Evolutionary conservation across 75 land plant genomes (phyloP).

Genomic region (Azolla pinnata): DNA sequence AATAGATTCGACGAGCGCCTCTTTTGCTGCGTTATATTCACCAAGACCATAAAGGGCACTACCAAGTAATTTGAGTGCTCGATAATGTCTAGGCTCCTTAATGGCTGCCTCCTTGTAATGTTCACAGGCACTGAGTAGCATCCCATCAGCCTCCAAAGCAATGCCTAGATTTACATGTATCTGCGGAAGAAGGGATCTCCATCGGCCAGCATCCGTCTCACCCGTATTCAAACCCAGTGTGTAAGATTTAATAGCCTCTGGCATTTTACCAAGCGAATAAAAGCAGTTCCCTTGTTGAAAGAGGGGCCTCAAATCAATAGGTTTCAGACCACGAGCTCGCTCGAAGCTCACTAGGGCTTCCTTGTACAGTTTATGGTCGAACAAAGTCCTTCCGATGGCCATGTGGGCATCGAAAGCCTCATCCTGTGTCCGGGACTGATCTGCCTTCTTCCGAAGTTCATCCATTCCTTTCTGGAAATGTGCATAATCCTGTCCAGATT

Average conservation of each 20-base stretch:
- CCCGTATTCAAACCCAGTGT: conserved; percentile 69
- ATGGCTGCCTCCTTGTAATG: conserved; percentile 98
- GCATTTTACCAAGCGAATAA: conserved; percentile 57
- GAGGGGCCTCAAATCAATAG: conserved; percentile 70
- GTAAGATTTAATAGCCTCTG: conserved; percentile 66
- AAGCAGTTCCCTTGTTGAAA: conserved; percentile 70
- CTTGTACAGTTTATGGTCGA: conserved; percentile 68
- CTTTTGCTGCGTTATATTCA: conserved; percentile 93
- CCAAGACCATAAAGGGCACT: conserved; percentile 93
- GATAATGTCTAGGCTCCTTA: conserved; percentile 72
- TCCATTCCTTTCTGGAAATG: conserved; percentile 54
- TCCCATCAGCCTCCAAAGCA: conserved; percentile 72
- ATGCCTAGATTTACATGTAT: conserved; percentile 94
- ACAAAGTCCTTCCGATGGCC: conserved; percentile 78
- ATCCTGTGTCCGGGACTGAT: conserved; percentile 52
- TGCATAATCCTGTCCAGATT: conserved; percentile 32
- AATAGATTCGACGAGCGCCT: conserved; percentile 82
- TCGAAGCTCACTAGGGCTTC: conserved; percentile 70
- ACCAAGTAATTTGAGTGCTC: conserved; percentile 90
- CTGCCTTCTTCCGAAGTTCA: conserved; percentile 55
- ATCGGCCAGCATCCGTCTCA: conserved; percentile 53
- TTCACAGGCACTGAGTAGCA: conserved; percentile 89
- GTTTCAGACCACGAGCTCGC: conserved; percentile 69
- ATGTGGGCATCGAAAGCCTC: conserved; percentile 96
- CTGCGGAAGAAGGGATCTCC: conserved; percentile 76